Conservation (phyloP, 140 eudicot genomes). For the Erigeron philadelphicus region DNA sequence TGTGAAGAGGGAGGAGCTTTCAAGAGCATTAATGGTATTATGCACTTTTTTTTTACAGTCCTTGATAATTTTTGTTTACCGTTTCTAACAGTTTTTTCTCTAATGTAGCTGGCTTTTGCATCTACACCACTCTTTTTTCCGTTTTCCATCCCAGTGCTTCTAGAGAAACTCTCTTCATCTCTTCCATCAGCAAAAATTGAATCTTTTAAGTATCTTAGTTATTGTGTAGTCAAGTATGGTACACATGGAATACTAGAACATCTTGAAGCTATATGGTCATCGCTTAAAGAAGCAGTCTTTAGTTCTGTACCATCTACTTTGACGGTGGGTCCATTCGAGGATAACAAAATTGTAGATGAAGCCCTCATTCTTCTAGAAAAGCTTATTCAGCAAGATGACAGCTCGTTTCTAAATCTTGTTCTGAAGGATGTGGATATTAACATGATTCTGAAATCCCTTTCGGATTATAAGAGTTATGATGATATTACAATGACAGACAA, state of each 20-base stretch:
- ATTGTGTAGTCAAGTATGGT: constrained; percentile 58
- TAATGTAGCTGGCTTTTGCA: constrained; percentile 71
- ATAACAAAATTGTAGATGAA: constrained; percentile 52
- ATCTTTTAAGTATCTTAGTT: constrained; percentile 74
- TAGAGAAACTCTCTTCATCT: constrained; percentile 80
- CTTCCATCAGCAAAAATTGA: constrained; percentile 90
- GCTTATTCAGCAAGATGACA: constrained; percentile 42
- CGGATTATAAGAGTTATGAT: constrained; percentile 28
- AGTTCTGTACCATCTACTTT: constrained; percentile 36
- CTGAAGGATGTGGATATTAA: constrained; percentile 56
- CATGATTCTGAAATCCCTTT: constrained; percentile 31
- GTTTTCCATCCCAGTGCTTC: constrained; percentile 67
- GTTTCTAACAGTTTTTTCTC: constrained; percentile 13
- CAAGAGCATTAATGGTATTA: constrained; percentile 82
- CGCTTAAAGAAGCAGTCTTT: constrained; percentile 54
- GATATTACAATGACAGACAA: constrained; percentile 36
- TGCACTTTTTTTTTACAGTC: constrained; percentile 14
- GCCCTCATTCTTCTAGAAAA: constrained; percentile 63
- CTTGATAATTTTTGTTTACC: constrained; percentile 1
- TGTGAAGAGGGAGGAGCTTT: constrained; percentile 73
- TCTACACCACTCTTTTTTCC: constrained; percentile 83
- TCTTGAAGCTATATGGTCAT: constrained; percentile 57
- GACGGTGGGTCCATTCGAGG: constrained; percentile 40
- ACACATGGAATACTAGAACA: constrained; percentile 54
- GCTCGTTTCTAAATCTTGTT: constrained; percentile 45